phyloP scores from a whole-genome alignment of 495 filamentous ascomycete species.

The Aspergillus taichungensis region DNA sequence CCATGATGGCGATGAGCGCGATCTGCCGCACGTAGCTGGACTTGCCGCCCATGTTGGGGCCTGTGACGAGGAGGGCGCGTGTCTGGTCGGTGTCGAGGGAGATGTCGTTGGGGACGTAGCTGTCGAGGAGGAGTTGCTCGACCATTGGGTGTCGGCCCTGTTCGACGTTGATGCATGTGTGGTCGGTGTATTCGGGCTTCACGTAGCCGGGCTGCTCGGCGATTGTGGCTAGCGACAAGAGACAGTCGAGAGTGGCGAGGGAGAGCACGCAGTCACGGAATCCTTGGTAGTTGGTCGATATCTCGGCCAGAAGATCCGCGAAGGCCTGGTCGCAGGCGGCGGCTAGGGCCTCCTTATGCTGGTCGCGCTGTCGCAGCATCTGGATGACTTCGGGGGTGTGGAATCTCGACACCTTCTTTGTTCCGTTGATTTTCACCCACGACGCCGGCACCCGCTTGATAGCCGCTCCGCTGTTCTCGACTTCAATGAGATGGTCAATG shows the following conservation, averaged over 20 bases:
- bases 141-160: constrained; percentile 93
- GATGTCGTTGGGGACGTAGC: constrained; percentile 90
- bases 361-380: constrained; percentile 81
- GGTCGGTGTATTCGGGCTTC: constrained; percentile 71
- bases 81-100: constrained; percentile 53
- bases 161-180: constrained; percentile 60
- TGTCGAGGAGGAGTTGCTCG: constrained; percentile 75
- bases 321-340: constrained; percentile 91
- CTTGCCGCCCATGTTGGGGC: constrained; percentile 98
- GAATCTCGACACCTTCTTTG: constrained; percentile 86
- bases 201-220: constrained; percentile 81
- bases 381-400: constrained; percentile 85
- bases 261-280: constrained; percentile 82
- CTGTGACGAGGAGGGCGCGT: constrained; percentile 79
- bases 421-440: constrained; percentile 90
- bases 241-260: constrained; percentile 81
- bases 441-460: constrained; percentile 83
- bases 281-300: constrained; percentile 75
- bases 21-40: constrained; percentile 88
- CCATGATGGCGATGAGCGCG: constrained; percentile 87
- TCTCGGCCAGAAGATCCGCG: constrained; percentile 52
- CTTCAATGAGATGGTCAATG: constrained; percentile 91
- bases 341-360: constrained; percentile 86
- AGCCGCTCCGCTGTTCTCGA: constrained; percentile 60
- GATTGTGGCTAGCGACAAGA: constrained; percentile 77